Conservation (phyloP, 2,329 filamentous ascomycete genomes). For the Nothophaeocryptopus gaeumannii region DNA sequence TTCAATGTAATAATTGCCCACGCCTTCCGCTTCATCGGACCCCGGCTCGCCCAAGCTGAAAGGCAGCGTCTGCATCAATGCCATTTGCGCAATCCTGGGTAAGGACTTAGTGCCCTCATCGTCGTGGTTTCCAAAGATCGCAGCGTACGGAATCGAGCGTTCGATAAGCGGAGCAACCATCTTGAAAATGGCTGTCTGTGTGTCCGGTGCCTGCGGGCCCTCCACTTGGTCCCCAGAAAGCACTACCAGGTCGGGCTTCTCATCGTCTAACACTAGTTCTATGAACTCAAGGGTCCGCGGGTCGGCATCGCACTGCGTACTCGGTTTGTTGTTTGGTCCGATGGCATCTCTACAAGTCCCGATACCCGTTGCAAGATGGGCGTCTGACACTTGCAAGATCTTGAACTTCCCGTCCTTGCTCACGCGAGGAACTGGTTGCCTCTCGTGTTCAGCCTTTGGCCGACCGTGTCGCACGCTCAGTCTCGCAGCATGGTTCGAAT, state of each 20-base stretch:
- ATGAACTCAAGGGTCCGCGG: slow-evolving; percentile 89
- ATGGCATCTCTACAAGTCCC: slow-evolving; percentile 83
- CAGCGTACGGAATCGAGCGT: slow-evolving; percentile 85
- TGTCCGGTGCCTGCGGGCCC: slow-evolving; percentile 86
- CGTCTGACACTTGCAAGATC: slow-evolving; percentile 92
- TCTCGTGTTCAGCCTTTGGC: slow-evolving; percentile 60
- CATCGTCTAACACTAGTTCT: slow-evolving; percentile 76
- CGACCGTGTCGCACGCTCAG: slow-evolving; percentile 75
- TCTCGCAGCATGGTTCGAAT: slow-evolving; percentile 65
- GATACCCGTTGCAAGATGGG: slow-evolving; percentile 87
- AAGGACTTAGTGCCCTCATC: slow-evolving; percentile 68
- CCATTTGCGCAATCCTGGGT: slow-evolving; percentile 75
- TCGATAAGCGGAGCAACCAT: slow-evolving; percentile 79
- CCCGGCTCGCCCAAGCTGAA: slow-evolving; percentile 86
- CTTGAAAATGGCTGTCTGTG: slow-evolving; percentile 91
- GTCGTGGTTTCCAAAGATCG: slow-evolving; percentile 97
- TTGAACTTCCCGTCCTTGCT: slow-evolving; percentile 91
- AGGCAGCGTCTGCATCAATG: slow-evolving; percentile 78
- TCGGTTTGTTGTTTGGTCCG: slow-evolving; percentile 41
- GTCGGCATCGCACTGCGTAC: slow-evolving; percentile 76
- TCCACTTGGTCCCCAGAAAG: slow-evolving; percentile 94
- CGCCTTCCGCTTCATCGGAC: slow-evolving; percentile 77
- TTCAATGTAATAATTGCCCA: slow-evolving; percentile 94
- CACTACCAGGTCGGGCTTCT: slow-evolving; percentile 89
- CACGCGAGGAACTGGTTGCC: slow-evolving; percentile 66